Conservation (phyloP, 768 basidiomycete species). For the Lyophyllum semitale region DNA sequence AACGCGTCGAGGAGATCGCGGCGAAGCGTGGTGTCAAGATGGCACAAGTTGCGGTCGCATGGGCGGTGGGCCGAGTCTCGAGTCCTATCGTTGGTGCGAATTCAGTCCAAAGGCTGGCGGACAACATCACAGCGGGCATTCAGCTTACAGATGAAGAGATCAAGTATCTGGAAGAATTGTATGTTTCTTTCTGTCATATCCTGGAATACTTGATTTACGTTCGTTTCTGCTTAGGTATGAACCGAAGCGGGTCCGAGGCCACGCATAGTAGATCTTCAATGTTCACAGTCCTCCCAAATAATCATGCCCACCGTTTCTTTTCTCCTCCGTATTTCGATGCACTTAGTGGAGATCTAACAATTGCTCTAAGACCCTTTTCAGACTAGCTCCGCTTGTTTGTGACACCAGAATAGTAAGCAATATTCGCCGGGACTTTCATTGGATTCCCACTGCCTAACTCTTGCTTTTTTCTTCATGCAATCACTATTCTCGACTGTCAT, state of each 20-base stretch:
- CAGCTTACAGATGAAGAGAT: conserved; percentile 35
- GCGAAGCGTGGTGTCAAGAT: conserved; percentile 39
- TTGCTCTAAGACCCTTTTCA: too few relatives aligned
- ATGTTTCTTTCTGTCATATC: not conserved
- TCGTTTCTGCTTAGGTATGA: not conserved
- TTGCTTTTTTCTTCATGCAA: too few relatives aligned
- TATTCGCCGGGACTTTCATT: too few relatives aligned
- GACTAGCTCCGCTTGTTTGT: too few relatives aligned
- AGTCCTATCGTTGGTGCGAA: conserved; percentile 31
- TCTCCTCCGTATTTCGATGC: not conserved
- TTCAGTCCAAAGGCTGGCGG: conserved; percentile 19
- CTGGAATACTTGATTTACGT: not conserved
- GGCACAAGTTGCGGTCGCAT: conserved; percentile 48
- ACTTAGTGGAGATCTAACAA: too few relatives aligned
- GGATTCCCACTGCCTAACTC: too few relatives aligned
- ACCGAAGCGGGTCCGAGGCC: not conserved
- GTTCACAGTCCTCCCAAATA: not conserved
- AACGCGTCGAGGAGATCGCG: conserved; percentile 41
- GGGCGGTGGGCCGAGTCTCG: conserved; percentile 36
- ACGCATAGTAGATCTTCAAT: not conserved
- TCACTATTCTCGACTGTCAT: too few relatives aligned
- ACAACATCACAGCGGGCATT: conserved; percentile 13
- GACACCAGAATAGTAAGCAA: too few relatives aligned
- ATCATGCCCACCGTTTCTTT: not conserved
- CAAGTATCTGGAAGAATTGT: conserved; percentile 1